phyloP scores from a whole-genome alignment of 2,329 filamentous ascomycete genomes.

The Thielaviopsis euricoi region DNA sequence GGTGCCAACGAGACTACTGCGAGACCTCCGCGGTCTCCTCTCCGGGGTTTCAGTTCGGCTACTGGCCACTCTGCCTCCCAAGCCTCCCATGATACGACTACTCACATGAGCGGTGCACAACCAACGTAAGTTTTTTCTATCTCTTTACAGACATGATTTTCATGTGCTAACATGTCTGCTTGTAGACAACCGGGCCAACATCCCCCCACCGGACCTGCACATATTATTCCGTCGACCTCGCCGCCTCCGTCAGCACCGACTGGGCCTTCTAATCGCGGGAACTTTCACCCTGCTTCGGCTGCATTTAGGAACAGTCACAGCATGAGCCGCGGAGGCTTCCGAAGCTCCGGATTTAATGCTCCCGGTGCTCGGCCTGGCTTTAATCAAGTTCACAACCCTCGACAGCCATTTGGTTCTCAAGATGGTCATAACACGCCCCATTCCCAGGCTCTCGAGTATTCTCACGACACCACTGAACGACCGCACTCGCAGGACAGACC shows the following conservation, averaged over 20 bases:
- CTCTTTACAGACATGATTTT: not conserved
- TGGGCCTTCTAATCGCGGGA: slow-evolving; percentile 17
- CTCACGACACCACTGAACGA: not conserved
- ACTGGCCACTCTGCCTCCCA: not conserved
- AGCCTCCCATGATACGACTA: not conserved
- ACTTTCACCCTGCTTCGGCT: not conserved
- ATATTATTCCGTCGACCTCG: slow-evolving; percentile 18
- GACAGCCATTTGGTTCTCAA: not conserved
- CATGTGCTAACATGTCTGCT: not conserved
- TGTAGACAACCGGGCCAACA: not conserved
- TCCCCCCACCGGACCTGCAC: not conserved
- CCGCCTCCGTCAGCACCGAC: slow-evolving; percentile 9
- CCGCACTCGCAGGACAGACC: not conserved
- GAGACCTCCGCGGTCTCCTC: slow-evolving; percentile 25
- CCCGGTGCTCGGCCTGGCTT: not conserved
- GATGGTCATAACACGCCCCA: not conserved
- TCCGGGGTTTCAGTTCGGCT: slow-evolving; percentile 13
- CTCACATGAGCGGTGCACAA: not conserved
- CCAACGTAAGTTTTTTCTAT: not conserved
- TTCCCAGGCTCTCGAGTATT: not conserved
- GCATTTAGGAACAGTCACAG: not conserved
- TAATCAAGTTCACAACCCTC: not conserved
- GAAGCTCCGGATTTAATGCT: not conserved
- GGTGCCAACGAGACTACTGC: not conserved
- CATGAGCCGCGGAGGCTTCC: not conserved